Percentiles rank a stretch among this genome's conserved stretches.
These are phyloP conservation scores for Apiospora arundinis DNA, from an alignment of 2,329 filamentous ascomycete genomes.

Conservation along the genomic window DNA sequence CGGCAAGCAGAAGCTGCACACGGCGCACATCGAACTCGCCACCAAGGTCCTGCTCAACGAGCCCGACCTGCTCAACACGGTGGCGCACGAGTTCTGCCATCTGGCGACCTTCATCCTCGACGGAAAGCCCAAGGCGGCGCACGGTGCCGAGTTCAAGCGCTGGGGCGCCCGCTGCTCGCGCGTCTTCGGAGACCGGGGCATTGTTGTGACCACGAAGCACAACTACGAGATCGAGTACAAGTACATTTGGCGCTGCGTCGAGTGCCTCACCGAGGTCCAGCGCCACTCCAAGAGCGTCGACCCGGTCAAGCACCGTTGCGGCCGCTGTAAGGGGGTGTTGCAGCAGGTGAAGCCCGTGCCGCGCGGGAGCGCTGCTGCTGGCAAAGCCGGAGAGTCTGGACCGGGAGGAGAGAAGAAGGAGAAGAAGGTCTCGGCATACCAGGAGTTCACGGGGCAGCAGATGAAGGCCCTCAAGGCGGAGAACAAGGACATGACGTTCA, in stretches of 20 bases:
- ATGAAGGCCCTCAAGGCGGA: slow-evolving; percentile 35
- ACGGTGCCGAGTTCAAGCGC: slow-evolving; percentile 82
- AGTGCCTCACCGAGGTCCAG: slow-evolving; percentile 76
- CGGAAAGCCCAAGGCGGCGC: slow-evolving; percentile 75
- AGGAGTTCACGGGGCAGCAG: slow-evolving; percentile 48
- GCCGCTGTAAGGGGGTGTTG: slow-evolving; percentile 73
- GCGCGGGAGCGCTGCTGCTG: slow-evolving; percentile 44
- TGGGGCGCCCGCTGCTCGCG: slow-evolving; percentile 67
- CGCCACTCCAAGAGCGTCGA: slow-evolving; percentile 89
- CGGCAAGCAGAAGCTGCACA: slow-evolving; percentile 57
- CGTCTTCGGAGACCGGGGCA: slow-evolving; percentile 65
- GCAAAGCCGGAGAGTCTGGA: neutral
- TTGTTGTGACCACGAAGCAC: slow-evolving; percentile 89
- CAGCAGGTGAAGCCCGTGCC: slow-evolving; percentile 83
- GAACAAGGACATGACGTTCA: slow-evolving; percentile 51
- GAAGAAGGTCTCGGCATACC: slow-evolving; percentile 53
- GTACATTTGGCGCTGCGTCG: slow-evolving; percentile 81
- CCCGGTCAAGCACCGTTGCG: slow-evolving; percentile 73
- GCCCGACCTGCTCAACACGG: slow-evolving; percentile 80
- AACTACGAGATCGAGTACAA: slow-evolving; percentile 90
- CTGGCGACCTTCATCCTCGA: slow-evolving; percentile 89
- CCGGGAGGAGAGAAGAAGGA: slow-evolving; percentile 15
- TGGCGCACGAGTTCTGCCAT: slow-evolving; percentile 98
- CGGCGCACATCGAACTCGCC: slow-evolving; percentile 84
- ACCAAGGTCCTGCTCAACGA: slow-evolving; percentile 85